phyloP scores from a whole-genome alignment of 2,329 filamentous ascomycete species.

The Aspergillus nomiae region DNA sequence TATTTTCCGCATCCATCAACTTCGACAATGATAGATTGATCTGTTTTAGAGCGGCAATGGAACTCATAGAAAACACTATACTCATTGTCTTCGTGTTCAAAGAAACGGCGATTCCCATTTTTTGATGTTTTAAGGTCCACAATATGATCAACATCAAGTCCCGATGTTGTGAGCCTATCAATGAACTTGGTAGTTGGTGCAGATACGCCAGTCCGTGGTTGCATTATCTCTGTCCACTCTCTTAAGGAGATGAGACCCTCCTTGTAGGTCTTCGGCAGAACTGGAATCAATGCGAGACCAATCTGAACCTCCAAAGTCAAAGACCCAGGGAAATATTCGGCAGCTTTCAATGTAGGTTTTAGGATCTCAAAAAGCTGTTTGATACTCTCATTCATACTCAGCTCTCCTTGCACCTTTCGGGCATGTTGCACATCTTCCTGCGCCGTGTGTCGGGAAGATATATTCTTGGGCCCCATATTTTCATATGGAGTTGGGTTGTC shows the following conservation, averaged over 20 bases:
- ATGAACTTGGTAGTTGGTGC: slow-evolving; percentile 38
- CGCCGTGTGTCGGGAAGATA: neutral
- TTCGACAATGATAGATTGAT: slow-evolving; percentile 33
- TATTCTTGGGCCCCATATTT: neutral
- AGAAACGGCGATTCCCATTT: slow-evolving; percentile 24
- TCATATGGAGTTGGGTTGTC: neutral
- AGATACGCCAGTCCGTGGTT: slow-evolving; percentile 27
- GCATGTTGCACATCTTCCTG: neutral
- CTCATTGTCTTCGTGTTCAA: slow-evolving; percentile 28
- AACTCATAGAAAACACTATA: slow-evolving; percentile 40
- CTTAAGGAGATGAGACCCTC: slow-evolving; percentile 20
- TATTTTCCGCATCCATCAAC: slow-evolving; percentile 37
- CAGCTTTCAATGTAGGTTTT: slow-evolving; percentile 34
- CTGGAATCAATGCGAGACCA: slow-evolving; percentile 36
- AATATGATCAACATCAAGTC: slow-evolving; percentile 42
- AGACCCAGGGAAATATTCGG: slow-evolving; percentile 36
- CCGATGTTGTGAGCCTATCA: slow-evolving; percentile 41
- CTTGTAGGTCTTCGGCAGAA: slow-evolving; percentile 26
- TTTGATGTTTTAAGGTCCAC: slow-evolving; percentile 34
- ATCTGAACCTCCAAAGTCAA: slow-evolving; percentile 40
- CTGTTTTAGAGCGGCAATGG: slow-evolving; percentile 36
- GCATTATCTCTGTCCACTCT: slow-evolving; percentile 37
- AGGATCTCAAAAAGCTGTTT: slow-evolving; percentile 32
- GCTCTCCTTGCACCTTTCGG: neutral
- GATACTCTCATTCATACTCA: slow-evolving; percentile 11